These are phyloP conservation scores for Rhodotorula toruloides DNA, from an alignment of 768 basidiomycete genomes.

Conservation along the genomic window DNA sequence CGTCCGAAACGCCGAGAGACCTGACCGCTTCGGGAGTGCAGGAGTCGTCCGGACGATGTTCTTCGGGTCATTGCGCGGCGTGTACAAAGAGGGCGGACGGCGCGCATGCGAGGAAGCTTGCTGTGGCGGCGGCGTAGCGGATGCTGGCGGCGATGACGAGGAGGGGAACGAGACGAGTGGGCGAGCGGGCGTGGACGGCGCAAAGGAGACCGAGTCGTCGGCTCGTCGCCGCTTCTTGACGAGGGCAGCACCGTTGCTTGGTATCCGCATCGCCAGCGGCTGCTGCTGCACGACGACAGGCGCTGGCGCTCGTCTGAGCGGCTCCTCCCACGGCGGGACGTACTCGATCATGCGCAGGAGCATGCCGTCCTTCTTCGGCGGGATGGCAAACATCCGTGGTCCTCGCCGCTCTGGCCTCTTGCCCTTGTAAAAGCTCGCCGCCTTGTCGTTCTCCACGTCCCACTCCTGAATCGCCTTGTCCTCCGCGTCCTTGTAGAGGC, in stretches of 20 bases:
- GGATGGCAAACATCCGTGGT: not conserved
- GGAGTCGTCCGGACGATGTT: slow-evolving; percentile 6
- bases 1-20: not conserved
- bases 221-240: slow-evolving; percentile 4
- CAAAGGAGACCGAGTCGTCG: not conserved
- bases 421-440: not conserved
- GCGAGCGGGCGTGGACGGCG: not conserved
- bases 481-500: too few relatives aligned
- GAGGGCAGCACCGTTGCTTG: not conserved
- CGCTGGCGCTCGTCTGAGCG: not conserved
- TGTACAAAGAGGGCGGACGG: slow-evolving; percentile 3
- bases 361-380: not conserved
- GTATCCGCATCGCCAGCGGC: not conserved
- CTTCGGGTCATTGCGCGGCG: slow-evolving; percentile 2
- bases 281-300: too few relatives aligned
- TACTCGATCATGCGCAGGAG: not conserved
- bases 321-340: slow-evolving; percentile 2
- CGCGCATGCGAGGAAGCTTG: not conserved
- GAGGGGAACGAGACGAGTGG: not conserved
- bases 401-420: not conserved
- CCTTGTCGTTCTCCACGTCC: not conserved
- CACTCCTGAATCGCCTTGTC: slow-evolving; percentile 9
- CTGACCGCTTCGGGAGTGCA: not conserved
- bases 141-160: not conserved
- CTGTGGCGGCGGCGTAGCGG: not conserved